Evolutionary conservation across 2,329 filamentous ascomycete genomes (phyloP).

Genomic region (Aspergillus texensis): DNA sequence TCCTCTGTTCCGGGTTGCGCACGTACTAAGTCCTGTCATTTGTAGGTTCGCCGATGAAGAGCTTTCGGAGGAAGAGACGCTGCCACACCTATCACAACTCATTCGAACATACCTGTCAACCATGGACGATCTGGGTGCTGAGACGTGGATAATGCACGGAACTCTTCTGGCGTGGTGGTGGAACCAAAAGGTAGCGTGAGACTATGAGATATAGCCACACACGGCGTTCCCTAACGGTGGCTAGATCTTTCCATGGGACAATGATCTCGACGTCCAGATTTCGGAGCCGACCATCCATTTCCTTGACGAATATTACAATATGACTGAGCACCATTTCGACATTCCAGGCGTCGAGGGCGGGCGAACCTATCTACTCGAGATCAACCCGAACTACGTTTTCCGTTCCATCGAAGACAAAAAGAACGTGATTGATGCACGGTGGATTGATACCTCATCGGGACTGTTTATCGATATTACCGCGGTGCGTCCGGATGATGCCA

Average conservation of each 20-base stretch:
- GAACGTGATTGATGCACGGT: conserved; percentile 63
- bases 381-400: conserved; percentile 59
- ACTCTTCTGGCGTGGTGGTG: conserved; percentile 65
- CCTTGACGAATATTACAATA: conserved; percentile 63
- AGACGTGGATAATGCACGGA: conserved; percentile 68
- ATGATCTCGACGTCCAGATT: conserved; percentile 62
- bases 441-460: conserved; percentile 62
- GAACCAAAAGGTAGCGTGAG: conserved; percentile 52
- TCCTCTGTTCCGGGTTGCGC: background rate
- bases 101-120: conserved; percentile 59
- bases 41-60: conserved; percentile 51
- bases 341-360: conserved; percentile 38
- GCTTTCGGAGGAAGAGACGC: conserved; percentile 52
- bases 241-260: conserved; percentile 63
- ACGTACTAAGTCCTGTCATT: conserved; percentile 16
- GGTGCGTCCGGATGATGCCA: conserved; percentile 50
- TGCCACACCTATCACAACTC: conserved; percentile 52
- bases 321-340: conserved; percentile 58
- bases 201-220: background rate
- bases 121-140: conserved; percentile 59
- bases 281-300: conserved; percentile 58
- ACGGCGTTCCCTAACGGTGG: conserved; percentile 1
- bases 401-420: conserved; percentile 48
- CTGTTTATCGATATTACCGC: conserved; percentile 66
- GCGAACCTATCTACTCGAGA: conserved; percentile 58